phyloP scores from a whole-genome alignment of 805 yeast species.

The Candida broadrunensis region DNA sequence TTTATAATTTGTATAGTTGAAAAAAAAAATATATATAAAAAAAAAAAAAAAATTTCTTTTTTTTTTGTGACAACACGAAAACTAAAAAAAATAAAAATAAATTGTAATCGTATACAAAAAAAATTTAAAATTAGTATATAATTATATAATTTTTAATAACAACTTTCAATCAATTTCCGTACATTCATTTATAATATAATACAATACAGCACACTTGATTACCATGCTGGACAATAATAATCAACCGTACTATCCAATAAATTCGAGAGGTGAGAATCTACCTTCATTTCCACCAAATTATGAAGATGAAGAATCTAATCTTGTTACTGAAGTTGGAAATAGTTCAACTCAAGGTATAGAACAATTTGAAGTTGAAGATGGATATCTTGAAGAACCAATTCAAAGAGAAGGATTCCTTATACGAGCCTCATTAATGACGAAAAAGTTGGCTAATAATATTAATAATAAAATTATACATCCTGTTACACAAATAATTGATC shows the following conservation, averaged over 20 bases:
- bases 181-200: no score
- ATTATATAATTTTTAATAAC: no score
- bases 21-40: no score
- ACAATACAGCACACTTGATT: no score
- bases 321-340: neutral
- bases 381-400: constrained; percentile 5
- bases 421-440: constrained; percentile 37
- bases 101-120: no score
- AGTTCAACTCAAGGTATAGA: constrained; percentile 15
- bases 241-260: neutral
- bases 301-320: constrained; percentile 7
- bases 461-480: constrained; percentile 40
- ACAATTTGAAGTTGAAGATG: constrained; percentile 38
- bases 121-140: no score
- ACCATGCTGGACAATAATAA: neutral
- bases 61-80: no score
- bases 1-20: no score
- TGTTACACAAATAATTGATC: constrained; percentile 45
- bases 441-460: constrained; percentile 33
- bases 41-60: no score
- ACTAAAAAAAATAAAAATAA: no score
- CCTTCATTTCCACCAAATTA: constrained; percentile 14
- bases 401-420: constrained; percentile 18
- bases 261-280: constrained; percentile 1
- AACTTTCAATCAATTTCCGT: no score